Base-by-base conservation (phyloP, 257 asterid genomes). In the Solanum medicagineum region DNA sequence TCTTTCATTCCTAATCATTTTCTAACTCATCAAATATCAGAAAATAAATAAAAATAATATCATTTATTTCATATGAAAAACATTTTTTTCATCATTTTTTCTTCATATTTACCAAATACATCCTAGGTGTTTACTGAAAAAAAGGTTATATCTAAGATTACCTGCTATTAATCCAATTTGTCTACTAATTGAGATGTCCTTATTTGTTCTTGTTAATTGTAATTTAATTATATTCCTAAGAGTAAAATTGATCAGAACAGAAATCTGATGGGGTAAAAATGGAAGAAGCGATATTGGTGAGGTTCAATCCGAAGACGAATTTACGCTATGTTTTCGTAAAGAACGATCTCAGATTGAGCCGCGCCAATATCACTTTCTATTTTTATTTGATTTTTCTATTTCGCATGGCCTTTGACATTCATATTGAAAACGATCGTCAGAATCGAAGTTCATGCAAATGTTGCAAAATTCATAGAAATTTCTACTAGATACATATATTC, bases 261-360 rank as follows among this genome's bases (percentile, higher is more conserved):
- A 63, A 63, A 63, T 63, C 19, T 63, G 16, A 24, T 13, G 40
- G 42, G 70, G 42, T 63, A 29, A 29, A 29, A 66, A 29, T 66
- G 79, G 79, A 69, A 57, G 84, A 85, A 89, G 97, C 94, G 97
- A 93, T 95, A 74, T 95, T 95, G 98, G 98, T 93, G 97, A 87
- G 97, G 98, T 93, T 95, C 98, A 95, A 95, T 95, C 94, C 86
- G 97, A 95, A 89, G 97, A 92, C 93, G 91, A 68, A 88, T 90
- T 93, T 94, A 93, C 90, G 40, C 15, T 22, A 8, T 1, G 6
- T 16, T 29, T 8, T 22, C 20, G 92, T 94, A 93, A 94, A 92
- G 65, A 84, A 71, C 93, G 93, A 90, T 92, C 94, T 93, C 98
- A 83, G 97, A 94, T 94, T 94, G 97, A 94, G 97, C 95, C 97